Conservation (phyloP, 2,329 filamentous ascomycete species). For the Microsporum ferrugineum region DNA sequence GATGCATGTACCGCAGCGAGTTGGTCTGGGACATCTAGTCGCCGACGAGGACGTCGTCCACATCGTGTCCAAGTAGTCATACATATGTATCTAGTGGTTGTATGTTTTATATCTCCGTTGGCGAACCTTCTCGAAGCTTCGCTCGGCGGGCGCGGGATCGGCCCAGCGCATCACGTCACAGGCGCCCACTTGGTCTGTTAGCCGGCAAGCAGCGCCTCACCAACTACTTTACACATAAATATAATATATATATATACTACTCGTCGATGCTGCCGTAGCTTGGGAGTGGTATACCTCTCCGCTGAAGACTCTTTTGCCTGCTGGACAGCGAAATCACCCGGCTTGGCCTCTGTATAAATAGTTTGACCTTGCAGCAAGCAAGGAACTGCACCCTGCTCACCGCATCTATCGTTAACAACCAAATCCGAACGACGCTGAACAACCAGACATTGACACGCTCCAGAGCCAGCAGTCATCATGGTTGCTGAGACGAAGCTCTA, state of each 20-base stretch:
- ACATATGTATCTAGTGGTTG: not conserved
- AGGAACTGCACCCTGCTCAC: not conserved
- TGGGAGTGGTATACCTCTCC: not conserved
- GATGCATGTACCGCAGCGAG: conserved; percentile 84
- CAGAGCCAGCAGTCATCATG: conserved; percentile 45
- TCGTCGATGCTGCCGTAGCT: not conserved
- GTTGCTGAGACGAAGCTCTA: conserved; percentile 94
- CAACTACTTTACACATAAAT: not conserved
- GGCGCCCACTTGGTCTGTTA: not conserved
- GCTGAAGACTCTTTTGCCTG: not conserved
- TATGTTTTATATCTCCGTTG: not conserved
- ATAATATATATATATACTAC: not conserved
- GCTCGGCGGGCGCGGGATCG: conserved; percentile 3
- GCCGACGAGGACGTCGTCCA: conserved; percentile 57
- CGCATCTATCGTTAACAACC: not conserved
- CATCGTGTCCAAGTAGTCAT: conserved; percentile 43
- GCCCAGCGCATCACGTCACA: conserved; percentile 2
- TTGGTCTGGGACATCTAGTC: conserved; percentile 73
- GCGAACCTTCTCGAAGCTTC: conserved; percentile 32
- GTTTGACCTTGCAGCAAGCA: not conserved
- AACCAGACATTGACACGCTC: not conserved
- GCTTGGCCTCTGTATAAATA: not conserved
- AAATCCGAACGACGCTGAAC: not conserved
- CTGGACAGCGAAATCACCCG: not conserved
- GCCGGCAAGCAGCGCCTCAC: not conserved